Conservation (phyloP, 2,329 filamentous ascomycete genomes). For the Mycosphaerella sp. region DNA sequence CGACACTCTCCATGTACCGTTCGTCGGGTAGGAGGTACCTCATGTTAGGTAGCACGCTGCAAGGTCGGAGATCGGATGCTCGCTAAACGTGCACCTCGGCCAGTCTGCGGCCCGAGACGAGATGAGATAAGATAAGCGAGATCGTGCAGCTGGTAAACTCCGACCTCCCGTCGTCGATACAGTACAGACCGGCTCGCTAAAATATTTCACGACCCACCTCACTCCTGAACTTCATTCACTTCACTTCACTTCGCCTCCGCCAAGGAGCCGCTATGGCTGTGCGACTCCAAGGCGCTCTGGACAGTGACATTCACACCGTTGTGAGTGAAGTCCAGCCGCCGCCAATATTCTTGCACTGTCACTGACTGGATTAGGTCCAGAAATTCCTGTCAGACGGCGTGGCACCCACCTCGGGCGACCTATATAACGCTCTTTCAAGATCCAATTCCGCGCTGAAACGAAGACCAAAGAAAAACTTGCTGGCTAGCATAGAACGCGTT, state of each 20-base stretch:
- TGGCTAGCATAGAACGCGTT: conserved; percentile 79
- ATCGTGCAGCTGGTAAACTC: too few relatives aligned
- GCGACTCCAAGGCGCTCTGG: conserved; percentile 24
- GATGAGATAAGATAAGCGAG: too few relatives aligned
- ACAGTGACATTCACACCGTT: conserved; percentile 52
- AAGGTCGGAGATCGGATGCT: too few relatives aligned
- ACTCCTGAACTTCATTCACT: background rate
- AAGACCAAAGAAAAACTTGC: conserved; percentile 71
- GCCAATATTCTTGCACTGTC: background rate
- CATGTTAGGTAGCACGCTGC: too few relatives aligned
- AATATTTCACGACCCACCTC: background rate
- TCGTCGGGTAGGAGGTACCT: too few relatives aligned
- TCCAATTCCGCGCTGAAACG: conserved; percentile 85
- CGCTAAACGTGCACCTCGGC: too few relatives aligned
- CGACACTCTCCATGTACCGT: too few relatives aligned
- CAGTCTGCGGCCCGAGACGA: too few relatives aligned
- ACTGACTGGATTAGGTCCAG: conserved; percentile 6
- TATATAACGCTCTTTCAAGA: conserved; percentile 73
- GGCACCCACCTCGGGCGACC: conserved; percentile 27
- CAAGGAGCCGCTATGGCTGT: conserved; percentile 2
- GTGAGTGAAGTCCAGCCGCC: conserved; percentile 5
- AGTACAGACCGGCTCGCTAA: too few relatives aligned
- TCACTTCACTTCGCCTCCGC: background rate
- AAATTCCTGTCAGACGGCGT: conserved; percentile 27
- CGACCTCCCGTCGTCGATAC: too few relatives aligned